A percentile compares a stretch with the other conserved stretches of the same genome.
These are phyloP conservation scores for Fusarium compactum DNA, from an alignment of 2,329 filamentous ascomycete species.

Conservation along the genomic window DNA sequence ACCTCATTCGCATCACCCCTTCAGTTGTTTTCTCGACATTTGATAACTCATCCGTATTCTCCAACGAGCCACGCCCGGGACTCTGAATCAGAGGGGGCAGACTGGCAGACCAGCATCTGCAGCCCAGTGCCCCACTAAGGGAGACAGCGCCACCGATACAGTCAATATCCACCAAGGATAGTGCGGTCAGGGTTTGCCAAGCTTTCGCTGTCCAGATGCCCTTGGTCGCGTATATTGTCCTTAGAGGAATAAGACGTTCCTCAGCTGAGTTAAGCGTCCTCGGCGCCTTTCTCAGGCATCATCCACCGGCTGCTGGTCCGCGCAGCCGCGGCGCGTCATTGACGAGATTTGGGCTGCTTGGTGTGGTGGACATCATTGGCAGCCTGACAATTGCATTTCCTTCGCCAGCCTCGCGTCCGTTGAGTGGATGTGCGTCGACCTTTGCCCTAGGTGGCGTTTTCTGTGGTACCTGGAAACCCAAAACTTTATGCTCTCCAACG, in stretches of 20 bases:
- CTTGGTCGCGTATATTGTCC: constrained; percentile 26
- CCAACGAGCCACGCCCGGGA: constrained; percentile 33
- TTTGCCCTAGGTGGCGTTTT: constrained; percentile 35
- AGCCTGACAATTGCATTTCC: constrained; percentile 19
- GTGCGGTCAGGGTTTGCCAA: constrained; percentile 43
- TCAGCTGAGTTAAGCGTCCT: constrained; percentile 47
- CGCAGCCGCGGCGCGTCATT: constrained; percentile 35
- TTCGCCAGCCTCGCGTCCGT: constrained; percentile 40
- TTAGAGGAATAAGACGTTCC: constrained; percentile 33
- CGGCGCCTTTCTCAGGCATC: constrained; percentile 37
- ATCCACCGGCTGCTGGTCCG: constrained; percentile 36
- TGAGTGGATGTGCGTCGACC: constrained; percentile 26
- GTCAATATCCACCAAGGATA: constrained; percentile 36
- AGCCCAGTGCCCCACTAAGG: constrained; percentile 40
- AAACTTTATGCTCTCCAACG: constrained; percentile 27
- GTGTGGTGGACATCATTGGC: constrained; percentile 24
- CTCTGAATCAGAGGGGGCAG: constrained; percentile 41
- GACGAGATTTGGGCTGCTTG: constrained; percentile 35
- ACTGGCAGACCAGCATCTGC: constrained; percentile 26
- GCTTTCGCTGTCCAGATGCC: constrained; percentile 35
- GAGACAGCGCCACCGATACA: constrained; percentile 34
- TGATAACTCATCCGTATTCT: constrained; percentile 13
- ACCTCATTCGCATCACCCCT: constrained; percentile 22
- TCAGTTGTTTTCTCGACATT: constrained; percentile 35
- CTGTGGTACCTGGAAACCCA: constrained; percentile 15